Evolutionary conservation across 2,329 filamentous ascomycete species (phyloP), one percentile per base, ranked within the genome.

Genomic region (Botrytis pseudocinerea): DNA sequence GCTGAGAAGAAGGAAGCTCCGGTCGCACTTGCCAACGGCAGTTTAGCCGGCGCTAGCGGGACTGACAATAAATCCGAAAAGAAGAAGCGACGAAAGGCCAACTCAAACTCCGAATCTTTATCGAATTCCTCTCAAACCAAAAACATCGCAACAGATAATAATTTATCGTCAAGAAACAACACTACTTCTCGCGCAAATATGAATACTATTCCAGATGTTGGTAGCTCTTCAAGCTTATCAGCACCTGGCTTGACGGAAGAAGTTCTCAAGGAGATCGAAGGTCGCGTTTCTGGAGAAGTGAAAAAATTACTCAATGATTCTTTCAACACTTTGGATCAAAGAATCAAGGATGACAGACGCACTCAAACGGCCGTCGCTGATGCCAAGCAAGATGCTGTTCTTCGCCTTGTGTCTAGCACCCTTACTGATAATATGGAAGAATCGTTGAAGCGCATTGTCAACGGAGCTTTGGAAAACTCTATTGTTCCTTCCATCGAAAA

Each of bases 401-500:
- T 93, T 61, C 89, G 89, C 42, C 82, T 93, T 70, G 88, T 93
- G 6, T 92, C 91, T 1, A 88, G 85, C 75, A 92, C 91, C 4
- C 82, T 93, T 62, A 89, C 89, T 18, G 90, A 91, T 74, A 93
- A 93, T 73, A 88, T 93, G 38, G 91, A 93, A 70, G 74, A 71
- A 42, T 79, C 79, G 18, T 76, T 82, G 57, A 74, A 74, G 69
- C 76, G 87, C 48, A 88, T 90, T 48, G 84, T 92, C 65, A 89
- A 88, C 76, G 85, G 87, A 74, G 90, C 90, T 79, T 90, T 88
- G 32, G 87, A 91, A 82, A 91, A 92, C 78, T 87, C 90, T 22
- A 89, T 98, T 62, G 85, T 97, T 70, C 95, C 96, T 18, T 86
- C 90, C 46, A 85, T 98, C 73, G 88, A 90, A 59, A 87, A 90